phyloP scores from a whole-genome alignment of 495 filamentous ascomycete genomes.

The Rhizodiscina lignyota region DNA sequence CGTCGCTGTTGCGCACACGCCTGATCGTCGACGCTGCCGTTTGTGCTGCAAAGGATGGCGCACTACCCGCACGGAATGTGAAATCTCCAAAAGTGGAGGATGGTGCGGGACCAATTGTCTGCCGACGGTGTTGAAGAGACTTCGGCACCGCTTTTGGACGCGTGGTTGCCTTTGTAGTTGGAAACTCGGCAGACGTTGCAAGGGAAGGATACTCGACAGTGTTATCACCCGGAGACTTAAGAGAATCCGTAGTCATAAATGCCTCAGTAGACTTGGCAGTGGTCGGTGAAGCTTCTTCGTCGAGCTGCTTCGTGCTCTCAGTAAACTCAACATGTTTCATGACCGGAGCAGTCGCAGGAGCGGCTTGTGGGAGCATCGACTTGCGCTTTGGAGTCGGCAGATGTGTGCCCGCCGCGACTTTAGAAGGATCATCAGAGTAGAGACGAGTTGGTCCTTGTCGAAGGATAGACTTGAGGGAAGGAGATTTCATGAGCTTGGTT shows the following conservation, averaged over 20 bases:
- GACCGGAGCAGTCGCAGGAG: constrained; percentile 10
- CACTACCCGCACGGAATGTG: constrained; percentile 19
- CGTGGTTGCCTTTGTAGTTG: neutral
- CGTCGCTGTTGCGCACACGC: constrained; percentile 9
- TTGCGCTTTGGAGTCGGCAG: constrained; percentile 30
- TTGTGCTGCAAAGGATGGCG: constrained; percentile 14
- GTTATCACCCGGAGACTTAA: too few species aligned
- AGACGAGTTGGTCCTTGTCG: constrained; percentile 41
- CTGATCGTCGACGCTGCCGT: constrained; percentile 12
- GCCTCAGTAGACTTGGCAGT: too few species aligned
- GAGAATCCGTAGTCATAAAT: too few species aligned
- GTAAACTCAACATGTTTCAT: constrained; percentile 48
- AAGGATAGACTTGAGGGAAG: constrained; percentile 46
- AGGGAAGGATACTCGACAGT: constrained; percentile 14
- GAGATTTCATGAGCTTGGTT: neutral
- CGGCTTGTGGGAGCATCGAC: constrained; percentile 19
- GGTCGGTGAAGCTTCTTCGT: neutral
- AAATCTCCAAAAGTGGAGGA: constrained; percentile 13
- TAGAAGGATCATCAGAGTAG: constrained; percentile 41
- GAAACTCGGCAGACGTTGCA: constrained; percentile 2
- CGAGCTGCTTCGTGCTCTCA: constrained; percentile 29
- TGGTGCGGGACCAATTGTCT: constrained; percentile 7
- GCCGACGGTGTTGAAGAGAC: constrained; percentile 5
- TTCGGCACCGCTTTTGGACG: neutral
- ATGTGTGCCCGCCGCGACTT: constrained; percentile 46